Conservation (phyloP, 2,329 filamentous ascomycete species). For the Diplodia corticola region DNA sequence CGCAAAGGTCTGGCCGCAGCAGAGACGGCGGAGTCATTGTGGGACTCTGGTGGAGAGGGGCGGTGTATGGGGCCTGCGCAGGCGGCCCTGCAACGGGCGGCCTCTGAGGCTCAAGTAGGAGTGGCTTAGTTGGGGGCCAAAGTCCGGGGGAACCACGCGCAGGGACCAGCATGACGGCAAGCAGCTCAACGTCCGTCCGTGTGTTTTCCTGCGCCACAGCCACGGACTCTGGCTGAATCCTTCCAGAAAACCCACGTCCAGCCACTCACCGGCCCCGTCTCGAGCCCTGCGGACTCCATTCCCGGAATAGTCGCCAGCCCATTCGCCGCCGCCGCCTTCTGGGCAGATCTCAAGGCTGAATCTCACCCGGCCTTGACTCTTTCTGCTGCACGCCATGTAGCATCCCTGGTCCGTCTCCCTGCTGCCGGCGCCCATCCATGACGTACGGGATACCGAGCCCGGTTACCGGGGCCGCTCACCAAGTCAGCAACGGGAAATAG, state of each 20-base stretch:
- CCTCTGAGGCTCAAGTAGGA: not conserved
- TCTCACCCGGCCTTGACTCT: not conserved
- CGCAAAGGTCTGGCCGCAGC: not conserved
- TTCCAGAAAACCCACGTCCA: not conserved
- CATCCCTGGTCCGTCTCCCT: not conserved
- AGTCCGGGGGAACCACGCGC: not conserved
- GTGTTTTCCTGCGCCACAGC: not conserved
- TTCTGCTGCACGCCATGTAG: not conserved
- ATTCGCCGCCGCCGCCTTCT: not conserved
- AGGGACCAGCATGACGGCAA: not conserved
- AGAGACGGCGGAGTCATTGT: not conserved
- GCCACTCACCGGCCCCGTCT: not conserved
- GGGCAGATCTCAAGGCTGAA: not conserved
- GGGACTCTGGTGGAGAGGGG: not conserved
- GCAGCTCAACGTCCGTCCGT: not conserved
- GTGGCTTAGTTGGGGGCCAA: slow-evolving; percentile 4
- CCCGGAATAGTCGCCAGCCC: not conserved
- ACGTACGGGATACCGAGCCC: not conserved
- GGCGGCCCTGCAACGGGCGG: not conserved
- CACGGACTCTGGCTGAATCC: not conserved
- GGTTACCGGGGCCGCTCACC: not conserved
- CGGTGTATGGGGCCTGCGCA: not conserved
- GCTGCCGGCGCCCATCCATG: not conserved
- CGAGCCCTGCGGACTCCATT: not conserved
- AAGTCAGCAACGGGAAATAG: not conserved